Percentiles rank a stretch among this genome's conserved stretches.
Conservation (phyloP, 208 protist genomes). For the Trypanosoma platydactyli region DNA sequence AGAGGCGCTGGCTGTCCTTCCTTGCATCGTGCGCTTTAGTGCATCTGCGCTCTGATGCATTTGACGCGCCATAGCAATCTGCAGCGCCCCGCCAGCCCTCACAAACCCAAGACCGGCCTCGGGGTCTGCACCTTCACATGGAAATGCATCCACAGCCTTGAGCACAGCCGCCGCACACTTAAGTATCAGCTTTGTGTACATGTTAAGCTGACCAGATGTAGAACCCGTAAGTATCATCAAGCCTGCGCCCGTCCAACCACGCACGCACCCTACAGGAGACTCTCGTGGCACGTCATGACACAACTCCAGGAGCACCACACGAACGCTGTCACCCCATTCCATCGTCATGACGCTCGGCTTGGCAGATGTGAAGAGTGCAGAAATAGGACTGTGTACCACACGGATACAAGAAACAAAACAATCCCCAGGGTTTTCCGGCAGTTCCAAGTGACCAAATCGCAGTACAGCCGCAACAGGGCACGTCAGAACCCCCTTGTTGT, state of each 20-base stretch:
- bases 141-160: slow-evolving; percentile 6
- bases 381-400: neutral
- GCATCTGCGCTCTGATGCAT: slow-evolving; percentile 3
- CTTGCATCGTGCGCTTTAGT: neutral
- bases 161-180: slow-evolving; percentile 34
- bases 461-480: slow-evolving; percentile 20
- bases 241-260: neutral
- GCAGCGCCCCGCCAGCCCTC: slow-evolving; percentile 50
- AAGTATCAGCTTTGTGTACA: slow-evolving; percentile 29
- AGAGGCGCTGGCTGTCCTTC: neutral
- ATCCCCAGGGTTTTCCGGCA: slow-evolving; percentile 6
- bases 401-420: slow-evolving; percentile 6
- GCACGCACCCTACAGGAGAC: neutral
- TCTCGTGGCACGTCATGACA: neutral
- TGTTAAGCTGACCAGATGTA: slow-evolving; percentile 18
- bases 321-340: neutral
- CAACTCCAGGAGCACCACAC: slow-evolving; percentile 17
- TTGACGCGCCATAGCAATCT: slow-evolving; percentile 37
- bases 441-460: slow-evolving; percentile 17
- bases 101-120: slow-evolving; percentile 25
- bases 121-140: neutral
- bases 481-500: neutral
- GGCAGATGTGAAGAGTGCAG: neutral
- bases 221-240: slow-evolving; percentile 37
- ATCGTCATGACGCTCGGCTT: neutral